These are phyloP conservation scores for Plantago rigida DNA, from an alignment of 305 asterid species.

Conservation along the genomic window DNA sequence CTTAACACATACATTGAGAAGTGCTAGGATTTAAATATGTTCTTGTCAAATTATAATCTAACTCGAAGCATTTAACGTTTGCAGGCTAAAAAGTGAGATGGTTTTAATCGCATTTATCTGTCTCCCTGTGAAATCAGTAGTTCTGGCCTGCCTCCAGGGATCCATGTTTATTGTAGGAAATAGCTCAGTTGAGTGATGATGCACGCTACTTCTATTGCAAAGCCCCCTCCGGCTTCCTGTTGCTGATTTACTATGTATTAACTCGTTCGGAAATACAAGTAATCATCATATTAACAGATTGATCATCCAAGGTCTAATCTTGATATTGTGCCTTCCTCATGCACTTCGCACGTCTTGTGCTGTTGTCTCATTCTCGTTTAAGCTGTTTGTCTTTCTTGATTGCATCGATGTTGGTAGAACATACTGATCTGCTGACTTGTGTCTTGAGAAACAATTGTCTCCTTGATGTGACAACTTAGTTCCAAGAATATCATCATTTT, in stretches of 20 bases:
- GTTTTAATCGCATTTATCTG: neutral
- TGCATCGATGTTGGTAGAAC: neutral
- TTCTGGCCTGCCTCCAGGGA: neutral
- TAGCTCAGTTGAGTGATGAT: neutral
- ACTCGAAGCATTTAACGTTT: neutral
- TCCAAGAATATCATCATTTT: no score
- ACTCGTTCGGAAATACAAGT: neutral
- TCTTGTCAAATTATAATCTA: neutral
- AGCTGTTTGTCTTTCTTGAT: neutral
- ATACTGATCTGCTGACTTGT: no score
- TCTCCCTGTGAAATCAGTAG: neutral
- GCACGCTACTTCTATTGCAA: neutral
- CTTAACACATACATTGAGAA: neutral
- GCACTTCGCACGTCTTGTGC: no score
- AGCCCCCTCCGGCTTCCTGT: neutral
- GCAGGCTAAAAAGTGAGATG: constrained; percentile 12
- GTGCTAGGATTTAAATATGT: neutral
- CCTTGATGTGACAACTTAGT: no score
- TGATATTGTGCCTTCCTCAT: no score
- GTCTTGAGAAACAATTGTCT: no score
- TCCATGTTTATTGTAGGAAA: neutral
- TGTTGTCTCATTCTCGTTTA: no score
- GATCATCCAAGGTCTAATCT: no score
- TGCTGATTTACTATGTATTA: neutral
- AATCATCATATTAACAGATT: neutral